A percentile compares a stretch with the other conserved stretches of the same genome.
phyloP scores from a whole-genome alignment of 345 rosid species.

The Nephelium lappaceum region DNA sequence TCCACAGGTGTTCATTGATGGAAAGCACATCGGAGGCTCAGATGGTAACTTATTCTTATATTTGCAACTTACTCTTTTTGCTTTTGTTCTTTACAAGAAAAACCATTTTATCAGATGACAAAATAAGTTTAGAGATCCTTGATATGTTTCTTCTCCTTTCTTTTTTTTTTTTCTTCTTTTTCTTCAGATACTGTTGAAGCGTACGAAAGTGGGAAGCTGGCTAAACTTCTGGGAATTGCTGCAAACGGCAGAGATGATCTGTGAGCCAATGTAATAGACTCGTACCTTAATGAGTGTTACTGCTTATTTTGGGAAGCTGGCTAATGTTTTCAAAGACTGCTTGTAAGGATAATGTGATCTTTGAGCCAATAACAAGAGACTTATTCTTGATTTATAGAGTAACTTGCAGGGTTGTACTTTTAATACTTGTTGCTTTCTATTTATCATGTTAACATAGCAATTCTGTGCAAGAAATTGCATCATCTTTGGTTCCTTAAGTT shows the following conservation, averaged over 20 bases:
- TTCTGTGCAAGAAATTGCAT: neutral
- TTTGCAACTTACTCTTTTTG: neutral
- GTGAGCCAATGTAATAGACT: conserved; percentile 25
- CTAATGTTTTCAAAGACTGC: neutral
- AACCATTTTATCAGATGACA: neutral
- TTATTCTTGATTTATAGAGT: neutral
- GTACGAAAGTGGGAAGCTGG: conserved; percentile 65
- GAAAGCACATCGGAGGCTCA: conserved; percentile 91
- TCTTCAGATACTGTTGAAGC: conserved; percentile 78
- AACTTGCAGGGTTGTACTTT: neutral
- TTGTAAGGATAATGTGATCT: neutral
- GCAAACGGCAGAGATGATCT: conserved; percentile 41
- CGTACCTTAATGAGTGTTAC: neutral
- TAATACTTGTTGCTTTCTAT: neutral
- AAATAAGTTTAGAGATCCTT: conserved; percentile 4
- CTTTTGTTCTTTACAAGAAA: neutral
- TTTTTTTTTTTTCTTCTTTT: neutral
- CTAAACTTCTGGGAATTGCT: conserved; percentile 63
- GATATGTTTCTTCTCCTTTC: conserved; percentile 1
- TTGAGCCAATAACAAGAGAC: neutral
- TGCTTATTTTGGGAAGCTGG: neutral
- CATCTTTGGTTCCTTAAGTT: no score
- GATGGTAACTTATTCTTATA: conserved; percentile 56
- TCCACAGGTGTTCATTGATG: conserved; percentile 86
- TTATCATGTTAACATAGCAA: neutral